Conservation (phyloP, 2,329 filamentous ascomycete genomes). For the Beauveria scarabaeidicola region DNA sequence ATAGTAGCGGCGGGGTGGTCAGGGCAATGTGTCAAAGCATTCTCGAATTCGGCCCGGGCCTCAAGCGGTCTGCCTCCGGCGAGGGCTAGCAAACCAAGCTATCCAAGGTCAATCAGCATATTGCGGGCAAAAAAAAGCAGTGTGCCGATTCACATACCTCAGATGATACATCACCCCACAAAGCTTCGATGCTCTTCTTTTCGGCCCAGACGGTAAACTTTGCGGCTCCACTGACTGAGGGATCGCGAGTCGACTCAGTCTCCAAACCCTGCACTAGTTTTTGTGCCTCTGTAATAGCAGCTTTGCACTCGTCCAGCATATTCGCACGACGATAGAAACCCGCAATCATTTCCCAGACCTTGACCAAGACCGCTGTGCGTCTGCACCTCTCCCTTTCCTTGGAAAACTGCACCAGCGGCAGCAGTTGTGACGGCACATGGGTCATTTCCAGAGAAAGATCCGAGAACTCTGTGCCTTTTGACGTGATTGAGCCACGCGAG, state of each 20-base stretch:
- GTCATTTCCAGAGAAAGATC: constrained; percentile 32
- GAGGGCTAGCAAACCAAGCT: constrained; percentile 61
- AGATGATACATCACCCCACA: constrained; percentile 75
- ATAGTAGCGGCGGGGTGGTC: constrained; percentile 76
- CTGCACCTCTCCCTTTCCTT: constrained; percentile 44
- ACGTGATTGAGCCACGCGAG: constrained; percentile 35
- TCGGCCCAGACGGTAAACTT: constrained; percentile 66
- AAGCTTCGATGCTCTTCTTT: constrained; percentile 70
- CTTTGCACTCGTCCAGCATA: constrained; percentile 70
- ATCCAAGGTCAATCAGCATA: constrained; percentile 3
- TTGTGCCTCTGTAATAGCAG: constrained; percentile 72
- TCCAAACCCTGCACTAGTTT: constrained; percentile 68
- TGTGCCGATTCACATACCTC: constrained; percentile 51
- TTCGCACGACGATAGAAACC: constrained; percentile 77
- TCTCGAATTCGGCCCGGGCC: constrained; percentile 72
- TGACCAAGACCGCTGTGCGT: constrained; percentile 51
- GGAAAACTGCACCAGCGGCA: constrained; percentile 47
- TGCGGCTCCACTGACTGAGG: constrained; percentile 53
- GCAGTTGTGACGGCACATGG: constrained; percentile 36
- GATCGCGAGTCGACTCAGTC: constrained; percentile 52
- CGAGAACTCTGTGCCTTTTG: constrained; percentile 30
- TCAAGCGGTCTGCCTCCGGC: constrained; percentile 55
- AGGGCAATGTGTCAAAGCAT: constrained; percentile 67
- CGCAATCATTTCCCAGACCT: constrained; percentile 85
- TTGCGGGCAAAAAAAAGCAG: background rate